Percentiles rank a stretch among this genome's conserved stretches.
Evolutionary conservation across 805 yeast species (phyloP).

Genomic region (Candida lessepsii): DNA sequence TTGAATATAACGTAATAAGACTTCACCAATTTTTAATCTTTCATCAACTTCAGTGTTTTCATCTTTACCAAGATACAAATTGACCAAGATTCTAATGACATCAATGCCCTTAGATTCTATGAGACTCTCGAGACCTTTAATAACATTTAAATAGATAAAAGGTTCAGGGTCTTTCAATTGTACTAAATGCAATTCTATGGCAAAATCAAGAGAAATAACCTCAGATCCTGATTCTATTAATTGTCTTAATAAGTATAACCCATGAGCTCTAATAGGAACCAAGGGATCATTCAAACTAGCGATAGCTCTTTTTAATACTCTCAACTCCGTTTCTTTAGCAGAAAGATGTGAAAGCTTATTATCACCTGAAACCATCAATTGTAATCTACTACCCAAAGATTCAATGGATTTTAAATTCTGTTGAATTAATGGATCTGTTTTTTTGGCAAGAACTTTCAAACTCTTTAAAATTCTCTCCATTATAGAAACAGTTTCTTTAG

Average conservation of each 20-base stretch:
- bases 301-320: slow-evolving; percentile 56
- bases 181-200: slow-evolving; percentile 56
- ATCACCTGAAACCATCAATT: slow-evolving; percentile 27
- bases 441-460: slow-evolving; percentile 25
- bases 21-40: slow-evolving; percentile 81
- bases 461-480: slow-evolving; percentile 19
- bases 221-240: slow-evolving; percentile 51
- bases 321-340: slow-evolving; percentile 33
- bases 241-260: slow-evolving; percentile 61
- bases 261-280: slow-evolving; percentile 85
- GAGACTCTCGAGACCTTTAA: slow-evolving; percentile 70
- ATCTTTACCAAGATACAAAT: slow-evolving; percentile 33
- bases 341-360: slow-evolving; percentile 19
- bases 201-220: slow-evolving; percentile 52
- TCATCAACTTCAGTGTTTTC: slow-evolving; percentile 52
- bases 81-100: slow-evolving; percentile 37
- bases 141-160: slow-evolving; percentile 78
- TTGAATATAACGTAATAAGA: slow-evolving; percentile 58
- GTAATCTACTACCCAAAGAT: slow-evolving; percentile 32
- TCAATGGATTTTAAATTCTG: slow-evolving; percentile 17
- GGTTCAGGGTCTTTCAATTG: slow-evolving; percentile 82
- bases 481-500: slow-evolving; percentile 25
- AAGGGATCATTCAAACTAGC: slow-evolving; percentile 70
- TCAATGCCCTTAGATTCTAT: slow-evolving; percentile 42
- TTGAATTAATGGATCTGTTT: slow-evolving; percentile 8